Conservation (phyloP, 495 filamentous ascomycete species). For the Bacidia gigantensis region DNA sequence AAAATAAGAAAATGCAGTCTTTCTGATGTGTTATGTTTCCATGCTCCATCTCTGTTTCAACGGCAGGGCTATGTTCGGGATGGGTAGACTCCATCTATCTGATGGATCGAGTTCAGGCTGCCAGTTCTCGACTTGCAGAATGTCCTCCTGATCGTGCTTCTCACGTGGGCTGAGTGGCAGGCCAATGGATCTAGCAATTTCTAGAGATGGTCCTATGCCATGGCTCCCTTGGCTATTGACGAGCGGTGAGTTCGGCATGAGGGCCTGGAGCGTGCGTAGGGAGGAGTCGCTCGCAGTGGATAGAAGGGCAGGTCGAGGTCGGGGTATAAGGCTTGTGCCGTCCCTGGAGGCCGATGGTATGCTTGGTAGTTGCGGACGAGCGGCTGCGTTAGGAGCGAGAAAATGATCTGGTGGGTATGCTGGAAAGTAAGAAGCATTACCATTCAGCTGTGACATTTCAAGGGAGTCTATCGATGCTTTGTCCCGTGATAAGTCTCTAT, state of each 20-base stretch:
- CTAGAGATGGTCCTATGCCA: not conserved
- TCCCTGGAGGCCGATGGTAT: slow-evolving; percentile 10
- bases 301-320: slow-evolving; percentile 2
- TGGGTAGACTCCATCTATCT: slow-evolving; percentile 4
- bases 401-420: not conserved
- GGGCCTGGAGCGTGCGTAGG: slow-evolving; percentile 10
- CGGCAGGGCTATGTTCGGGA: not conserved
- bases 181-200: slow-evolving; percentile 2
- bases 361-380: slow-evolving; percentile 11
- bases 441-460: slow-evolving; percentile 1
- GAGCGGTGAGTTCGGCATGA: not conserved
- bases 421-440: not conserved
- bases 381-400: not conserved
- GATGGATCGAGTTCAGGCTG: not conserved
- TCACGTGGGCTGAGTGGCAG: slow-evolving; percentile 8
- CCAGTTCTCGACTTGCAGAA: slow-evolving; percentile 10
- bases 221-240: not conserved
- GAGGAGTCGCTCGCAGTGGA: slow-evolving; percentile 14
- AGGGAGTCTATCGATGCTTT: not conserved
- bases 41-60: slow-evolving; percentile 14
- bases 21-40: slow-evolving; percentile 5
- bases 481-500: slow-evolving; percentile 12
- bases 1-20: not conserved
- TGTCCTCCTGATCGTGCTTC: slow-evolving; percentile 2
- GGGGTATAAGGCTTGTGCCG: not conserved